These are phyloP conservation scores for Dioszegia crocea DNA, from an alignment of 768 basidiomycete species.

Conservation along the genomic window DNA sequence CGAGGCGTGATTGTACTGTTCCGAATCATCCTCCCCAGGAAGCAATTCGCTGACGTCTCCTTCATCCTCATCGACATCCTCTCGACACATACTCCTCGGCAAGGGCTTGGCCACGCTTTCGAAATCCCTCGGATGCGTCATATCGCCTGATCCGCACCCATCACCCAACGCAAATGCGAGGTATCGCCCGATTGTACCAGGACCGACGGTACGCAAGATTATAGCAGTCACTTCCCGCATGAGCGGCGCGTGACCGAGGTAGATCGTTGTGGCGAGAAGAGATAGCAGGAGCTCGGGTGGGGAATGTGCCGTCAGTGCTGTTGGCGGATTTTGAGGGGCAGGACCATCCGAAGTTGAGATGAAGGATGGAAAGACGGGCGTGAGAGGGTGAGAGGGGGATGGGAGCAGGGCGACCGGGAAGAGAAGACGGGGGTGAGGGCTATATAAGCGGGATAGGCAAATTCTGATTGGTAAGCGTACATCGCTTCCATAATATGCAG, in stretches of 20 bases:
- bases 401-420: constrained; percentile 65
- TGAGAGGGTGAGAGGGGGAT: constrained; percentile 65
- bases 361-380: constrained; percentile 46
- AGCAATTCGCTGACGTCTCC: neutral
- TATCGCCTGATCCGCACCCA: constrained; percentile 36
- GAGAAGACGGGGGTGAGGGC: constrained; percentile 71
- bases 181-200: constrained; percentile 70
- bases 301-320: constrained; percentile 53
- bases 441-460: constrained; percentile 80
- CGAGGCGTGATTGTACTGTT: neutral
- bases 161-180: constrained; percentile 76
- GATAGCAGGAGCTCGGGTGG: constrained; percentile 79
- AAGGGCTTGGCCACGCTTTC: constrained; percentile 19
- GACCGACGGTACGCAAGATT: constrained; percentile 71
- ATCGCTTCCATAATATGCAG: neutral
- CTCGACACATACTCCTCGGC: neutral
- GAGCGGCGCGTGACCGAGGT: constrained; percentile 73
- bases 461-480: constrained; percentile 54
- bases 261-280: constrained; percentile 78
- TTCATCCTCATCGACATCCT: neutral
- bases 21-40: neutral
- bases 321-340: neutral
- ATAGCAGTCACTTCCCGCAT: constrained; percentile 69
- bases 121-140: constrained; percentile 4
- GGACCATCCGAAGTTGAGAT: constrained; percentile 23